These are phyloP conservation scores for Epipyxis sp. DNA, from an alignment of 108 stramenopile species.

Conservation along the genomic window DNA sequence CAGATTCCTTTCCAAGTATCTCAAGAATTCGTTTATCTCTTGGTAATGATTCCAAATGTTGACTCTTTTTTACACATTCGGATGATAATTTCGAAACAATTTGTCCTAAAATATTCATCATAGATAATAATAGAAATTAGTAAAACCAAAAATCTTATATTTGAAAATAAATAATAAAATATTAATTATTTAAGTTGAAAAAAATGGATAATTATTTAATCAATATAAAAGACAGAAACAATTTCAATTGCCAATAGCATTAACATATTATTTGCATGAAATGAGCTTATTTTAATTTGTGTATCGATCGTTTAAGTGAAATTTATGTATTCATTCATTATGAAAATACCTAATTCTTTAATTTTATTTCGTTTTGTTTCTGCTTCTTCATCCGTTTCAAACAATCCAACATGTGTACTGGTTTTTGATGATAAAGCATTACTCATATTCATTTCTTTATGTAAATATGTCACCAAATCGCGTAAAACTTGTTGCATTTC, in stretches of 20 bases:
- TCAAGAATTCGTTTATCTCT: not conserved
- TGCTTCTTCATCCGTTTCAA: constrained; percentile 20
- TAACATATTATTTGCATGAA: no score
- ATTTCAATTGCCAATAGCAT: no score
- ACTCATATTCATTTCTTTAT: not conserved
- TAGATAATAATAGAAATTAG: no score
- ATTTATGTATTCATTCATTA: no score
- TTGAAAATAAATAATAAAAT: no score
- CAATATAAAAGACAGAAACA: no score
- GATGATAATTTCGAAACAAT: not conserved
- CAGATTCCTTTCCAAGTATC: not conserved
- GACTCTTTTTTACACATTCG: not conserved
- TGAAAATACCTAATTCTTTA: not conserved
- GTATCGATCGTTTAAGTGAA: no score
- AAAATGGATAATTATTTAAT: no score
- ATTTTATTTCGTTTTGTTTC: not conserved
- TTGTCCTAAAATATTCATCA: no score
- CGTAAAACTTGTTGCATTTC: not conserved
- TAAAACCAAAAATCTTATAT: no score
- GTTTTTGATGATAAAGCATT: not conserved
- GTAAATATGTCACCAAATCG: not conserved
- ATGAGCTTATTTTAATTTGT: no score
- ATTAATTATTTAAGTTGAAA: no score
- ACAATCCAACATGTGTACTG: not conserved
- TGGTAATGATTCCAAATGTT: not conserved